These are phyloP conservation scores for Draba incana DNA, from an alignment of 345 rosid genomes.

Conservation along the genomic window DNA sequence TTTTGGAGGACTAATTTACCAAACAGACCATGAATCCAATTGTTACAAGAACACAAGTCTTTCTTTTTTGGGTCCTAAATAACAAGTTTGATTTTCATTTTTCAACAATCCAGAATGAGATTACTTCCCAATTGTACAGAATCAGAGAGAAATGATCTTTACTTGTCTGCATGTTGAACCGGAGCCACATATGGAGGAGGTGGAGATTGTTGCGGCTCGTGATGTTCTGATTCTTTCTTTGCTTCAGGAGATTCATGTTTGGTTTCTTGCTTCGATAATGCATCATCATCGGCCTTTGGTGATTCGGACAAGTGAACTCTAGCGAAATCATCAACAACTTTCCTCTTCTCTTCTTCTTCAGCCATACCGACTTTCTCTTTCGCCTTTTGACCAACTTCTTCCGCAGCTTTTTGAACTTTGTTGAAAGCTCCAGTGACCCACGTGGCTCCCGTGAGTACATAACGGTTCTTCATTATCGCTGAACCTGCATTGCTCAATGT, in stretches of 20 bases:
- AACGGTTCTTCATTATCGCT: slow-evolving; percentile 93
- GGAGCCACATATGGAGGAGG: slow-evolving; percentile 30
- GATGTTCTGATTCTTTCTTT: slow-evolving; percentile 35
- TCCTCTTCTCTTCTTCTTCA: slow-evolving; percentile 82
- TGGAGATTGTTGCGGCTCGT: slow-evolving; percentile 29
- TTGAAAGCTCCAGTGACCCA: slow-evolving; percentile 89
- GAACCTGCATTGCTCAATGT: slow-evolving; percentile 83
- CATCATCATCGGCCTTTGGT: slow-evolving; percentile 48
- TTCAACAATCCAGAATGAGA: slow-evolving; percentile 18
- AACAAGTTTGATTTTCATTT: slow-evolving; percentile 29
- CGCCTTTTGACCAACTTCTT: slow-evolving; percentile 93
- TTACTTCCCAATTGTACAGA: slow-evolving; percentile 29
- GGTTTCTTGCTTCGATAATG: slow-evolving; percentile 47
- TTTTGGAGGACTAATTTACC: slow-evolving; percentile 26
- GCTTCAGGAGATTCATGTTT: slow-evolving; percentile 26
- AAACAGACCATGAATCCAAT: slow-evolving; percentile 33
- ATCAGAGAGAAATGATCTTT: slow-evolving; percentile 18
- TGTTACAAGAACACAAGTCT: slow-evolving; percentile 34
- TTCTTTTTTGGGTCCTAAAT: slow-evolving; percentile 23
- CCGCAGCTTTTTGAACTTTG: slow-evolving; percentile 91
- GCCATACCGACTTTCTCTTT: slow-evolving; percentile 82
- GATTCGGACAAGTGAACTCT: slow-evolving; percentile 82
- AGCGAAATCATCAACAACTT: slow-evolving; percentile 85
- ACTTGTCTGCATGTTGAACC: slow-evolving; percentile 23
- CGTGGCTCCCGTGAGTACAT: slow-evolving; percentile 71